phyloP scores from a whole-genome alignment of 306 rosid species.

The Trichosanthes truncata region DNA sequence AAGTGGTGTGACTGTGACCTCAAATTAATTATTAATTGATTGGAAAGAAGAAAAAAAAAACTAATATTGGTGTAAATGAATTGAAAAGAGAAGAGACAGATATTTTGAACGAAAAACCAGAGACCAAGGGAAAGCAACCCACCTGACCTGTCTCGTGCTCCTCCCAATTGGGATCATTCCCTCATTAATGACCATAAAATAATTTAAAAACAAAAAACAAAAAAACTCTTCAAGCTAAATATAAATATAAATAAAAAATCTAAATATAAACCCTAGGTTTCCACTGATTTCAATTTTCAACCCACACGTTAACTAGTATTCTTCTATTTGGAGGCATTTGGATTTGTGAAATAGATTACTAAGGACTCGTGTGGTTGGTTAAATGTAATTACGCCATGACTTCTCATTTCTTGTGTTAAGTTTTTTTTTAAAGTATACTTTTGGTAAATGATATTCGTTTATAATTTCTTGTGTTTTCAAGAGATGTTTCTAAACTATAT shows the following conservation, averaged over 20 bases:
- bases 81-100: neutral
- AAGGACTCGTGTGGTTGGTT: too few species aligned
- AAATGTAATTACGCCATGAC: too few species aligned
- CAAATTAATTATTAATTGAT: neutral
- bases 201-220: too few species aligned
- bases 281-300: neutral
- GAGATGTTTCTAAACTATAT: too few species aligned
- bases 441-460: too few species aligned
- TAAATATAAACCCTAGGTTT: too few species aligned
- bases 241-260: too few species aligned
- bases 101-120: neutral
- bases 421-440: too few species aligned
- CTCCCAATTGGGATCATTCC: neutral
- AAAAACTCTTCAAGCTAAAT: too few species aligned
- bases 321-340: neutral
- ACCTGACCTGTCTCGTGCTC: neutral
- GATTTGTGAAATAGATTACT: neutral
- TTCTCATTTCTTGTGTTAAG: too few species aligned
- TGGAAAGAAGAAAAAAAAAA: neutral
- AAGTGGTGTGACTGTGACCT: neutral
- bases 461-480: too few species aligned
- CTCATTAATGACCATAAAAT: neutral
- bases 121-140: neutral
- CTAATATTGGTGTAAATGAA: neutral
- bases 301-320: neutral